Evolutionary conservation across 2,329 filamentous ascomycete genomes (phyloP).

Genomic region (Aspergillus jensenii): DNA sequence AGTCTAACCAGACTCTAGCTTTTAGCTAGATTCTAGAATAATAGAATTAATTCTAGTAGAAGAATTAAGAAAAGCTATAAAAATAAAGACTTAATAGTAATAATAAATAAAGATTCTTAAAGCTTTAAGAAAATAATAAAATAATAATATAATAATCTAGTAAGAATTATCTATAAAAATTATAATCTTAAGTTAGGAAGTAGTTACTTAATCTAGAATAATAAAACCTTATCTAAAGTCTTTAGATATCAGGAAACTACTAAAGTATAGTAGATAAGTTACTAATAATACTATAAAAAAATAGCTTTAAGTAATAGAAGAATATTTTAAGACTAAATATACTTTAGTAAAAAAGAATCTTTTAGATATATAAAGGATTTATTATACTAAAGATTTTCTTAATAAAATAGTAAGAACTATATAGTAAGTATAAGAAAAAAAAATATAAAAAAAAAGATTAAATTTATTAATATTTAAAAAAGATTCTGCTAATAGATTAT

Average conservation of each 20-base stretch:
- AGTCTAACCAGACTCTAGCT: too few relatives aligned
- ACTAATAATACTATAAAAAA: background rate
- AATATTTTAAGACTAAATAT: background rate
- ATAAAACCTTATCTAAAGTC: background rate
- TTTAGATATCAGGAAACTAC: background rate
- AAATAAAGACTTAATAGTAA: too few relatives aligned
- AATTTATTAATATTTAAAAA: background rate
- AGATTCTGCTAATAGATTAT: background rate
- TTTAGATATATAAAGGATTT: background rate
- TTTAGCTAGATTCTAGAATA: too few relatives aligned
- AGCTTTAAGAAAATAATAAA: too few relatives aligned
- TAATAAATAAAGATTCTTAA: too few relatives aligned
- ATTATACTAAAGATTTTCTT: background rate
- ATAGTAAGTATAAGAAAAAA: background rate
- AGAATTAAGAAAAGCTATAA: too few relatives aligned
- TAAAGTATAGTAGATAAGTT: background rate
- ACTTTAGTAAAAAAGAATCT: background rate
- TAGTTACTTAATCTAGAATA: too few relatives aligned
- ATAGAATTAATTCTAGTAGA: too few relatives aligned
- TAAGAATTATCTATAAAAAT: too few relatives aligned
- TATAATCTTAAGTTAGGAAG: too few relatives aligned
- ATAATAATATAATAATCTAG: too few relatives aligned
- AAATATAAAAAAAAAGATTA: background rate
- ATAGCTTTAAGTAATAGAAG: background rate
- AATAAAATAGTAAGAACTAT: background rate